These are phyloP conservation scores for Papiliotrema flavescens DNA, from an alignment of 1,284 basidiomycete genomes.

Conservation along the genomic window DNA sequence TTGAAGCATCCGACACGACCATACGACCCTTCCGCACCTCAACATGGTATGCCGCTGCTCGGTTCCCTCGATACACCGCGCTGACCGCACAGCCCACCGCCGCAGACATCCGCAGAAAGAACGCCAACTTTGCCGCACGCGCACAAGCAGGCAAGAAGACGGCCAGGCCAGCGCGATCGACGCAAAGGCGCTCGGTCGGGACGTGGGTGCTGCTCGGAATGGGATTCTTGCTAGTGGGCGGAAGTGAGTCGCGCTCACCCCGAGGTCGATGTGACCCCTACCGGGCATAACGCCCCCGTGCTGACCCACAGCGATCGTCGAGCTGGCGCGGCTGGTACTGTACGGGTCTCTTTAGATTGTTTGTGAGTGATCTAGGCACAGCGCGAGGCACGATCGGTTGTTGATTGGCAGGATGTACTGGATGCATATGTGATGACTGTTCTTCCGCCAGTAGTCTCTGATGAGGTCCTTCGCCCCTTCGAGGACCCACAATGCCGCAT, in stretches of 20 bases:
- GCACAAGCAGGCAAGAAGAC: constrained; percentile 42
- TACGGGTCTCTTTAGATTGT: not conserved
- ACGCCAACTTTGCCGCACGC: constrained; percentile 42
- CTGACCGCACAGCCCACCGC: constrained; percentile 32
- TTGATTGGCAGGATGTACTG: too few species aligned
- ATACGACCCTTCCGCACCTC: too few species aligned
- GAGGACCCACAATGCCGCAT: too few species aligned
- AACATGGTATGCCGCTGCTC: too few species aligned
- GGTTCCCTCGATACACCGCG: too few species aligned
- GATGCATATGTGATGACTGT: too few species aligned
- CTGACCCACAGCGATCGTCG: constrained; percentile 33
- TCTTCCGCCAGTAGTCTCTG: too few species aligned
- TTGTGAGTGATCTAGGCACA: too few species aligned
- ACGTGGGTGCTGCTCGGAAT: constrained; percentile 40
- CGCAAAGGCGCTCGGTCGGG: constrained; percentile 24
- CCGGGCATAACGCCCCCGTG: not conserved
- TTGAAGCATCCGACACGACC: too few species aligned
- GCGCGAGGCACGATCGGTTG: too few species aligned
- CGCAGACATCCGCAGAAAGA: constrained; percentile 45
- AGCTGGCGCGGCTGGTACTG: constrained; percentile 38
- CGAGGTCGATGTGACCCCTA: not conserved
- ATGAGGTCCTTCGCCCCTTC: too few species aligned
- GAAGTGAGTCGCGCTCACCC: constrained; percentile 32
- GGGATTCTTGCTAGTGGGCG: constrained; percentile 42
- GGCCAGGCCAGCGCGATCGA: constrained; percentile 31